Base-by-base conservation (phyloP, 352 stramenopile genomes). In the Globisporangium iwayamae region DNA sequence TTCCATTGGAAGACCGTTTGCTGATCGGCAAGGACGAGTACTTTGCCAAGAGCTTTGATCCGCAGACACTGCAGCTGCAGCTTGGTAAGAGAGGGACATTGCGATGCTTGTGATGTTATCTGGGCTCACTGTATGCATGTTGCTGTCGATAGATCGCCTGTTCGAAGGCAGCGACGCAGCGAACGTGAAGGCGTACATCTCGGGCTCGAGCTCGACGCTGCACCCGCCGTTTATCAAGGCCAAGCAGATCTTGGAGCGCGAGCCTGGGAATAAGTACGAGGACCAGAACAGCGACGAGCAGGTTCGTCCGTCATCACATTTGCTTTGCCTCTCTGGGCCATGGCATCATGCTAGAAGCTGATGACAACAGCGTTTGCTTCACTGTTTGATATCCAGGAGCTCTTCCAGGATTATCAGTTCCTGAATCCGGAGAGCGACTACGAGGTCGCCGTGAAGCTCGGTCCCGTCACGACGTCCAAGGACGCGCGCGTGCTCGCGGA, bases 341-440 rank as follows among this genome's bases (percentile, higher is more conserved):
- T 10, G 36, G 11, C 36, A 16, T 36, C 22, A 18, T 18, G n/a
- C 47, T 53, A 9, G 25, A 14, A 32, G 47, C 56, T 59, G 2
- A 25, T 13, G 36, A 14, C 36, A 41, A 14, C 36, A 41, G 16
- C 11, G 10, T 50, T 52, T 39, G 8, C 2, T 30, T n/a, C 58
- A 11, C 54, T 65, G 34, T 56, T 56, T 66, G 50, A 59, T 36
- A 22, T 39, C n/a, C 61, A 90, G 78, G 86, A 95, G 46, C 66
- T 95, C 25, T 90, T 91, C 62, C 83, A 93, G 73, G 83, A 93
- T 55, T 93, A 91, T 56, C 86, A 95, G 69, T 91, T 90, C n/a
- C 51, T 95, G 25, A 73, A 85, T 18, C 86, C 86, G 8, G 79
- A 92, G 47, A 88, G 78, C 51, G 69, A 81, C 16, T 93, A 90